Conservation (phyloP, 2,329 filamentous ascomycete species). For the Penicillium nordicum region DNA sequence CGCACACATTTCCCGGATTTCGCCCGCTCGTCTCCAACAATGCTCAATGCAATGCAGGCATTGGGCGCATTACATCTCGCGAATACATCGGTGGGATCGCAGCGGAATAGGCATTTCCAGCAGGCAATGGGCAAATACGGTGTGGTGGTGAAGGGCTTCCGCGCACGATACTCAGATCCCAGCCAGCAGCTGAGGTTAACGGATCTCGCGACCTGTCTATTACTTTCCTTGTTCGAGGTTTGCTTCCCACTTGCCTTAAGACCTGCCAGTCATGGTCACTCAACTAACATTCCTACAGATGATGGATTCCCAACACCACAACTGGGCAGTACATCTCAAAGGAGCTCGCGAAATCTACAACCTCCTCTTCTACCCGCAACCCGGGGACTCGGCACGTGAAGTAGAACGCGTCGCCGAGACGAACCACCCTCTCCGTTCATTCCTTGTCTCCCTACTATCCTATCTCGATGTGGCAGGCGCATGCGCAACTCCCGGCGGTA, state of each 20-base stretch:
- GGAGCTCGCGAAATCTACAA: conserved; percentile 41
- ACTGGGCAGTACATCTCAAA: conserved; percentile 40
- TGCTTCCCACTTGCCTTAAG: background rate
- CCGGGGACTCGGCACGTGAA: conserved; percentile 24
- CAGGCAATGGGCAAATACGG: conserved; percentile 41
- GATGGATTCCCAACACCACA: conserved; percentile 39
- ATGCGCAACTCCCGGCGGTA: conserved; percentile 38
- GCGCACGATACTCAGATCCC: conserved; percentile 26
- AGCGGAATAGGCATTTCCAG: conserved; percentile 36
- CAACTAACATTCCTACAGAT: conserved; percentile 23
- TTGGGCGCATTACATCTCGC: conserved; percentile 42
- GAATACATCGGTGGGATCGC: conserved; percentile 33
- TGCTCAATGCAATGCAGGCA: conserved; percentile 40
- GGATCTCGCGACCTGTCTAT: conserved; percentile 36
- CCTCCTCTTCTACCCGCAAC: conserved; percentile 29
- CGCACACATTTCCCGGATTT: conserved; percentile 34
- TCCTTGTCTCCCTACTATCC: conserved; percentile 40
- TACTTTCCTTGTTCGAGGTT: conserved; percentile 37
- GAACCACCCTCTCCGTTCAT: conserved; percentile 35
- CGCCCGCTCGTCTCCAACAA: conserved; percentile 33
- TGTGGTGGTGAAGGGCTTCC: conserved; percentile 35
- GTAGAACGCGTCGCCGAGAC: conserved; percentile 29
- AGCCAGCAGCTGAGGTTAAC: conserved; percentile 25
- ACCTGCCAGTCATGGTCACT: background rate
- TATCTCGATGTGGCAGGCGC: conserved; percentile 42